Base-by-base conservation (phyloP, 805 yeast species). In the Barnettozyma pratensis region DNA sequence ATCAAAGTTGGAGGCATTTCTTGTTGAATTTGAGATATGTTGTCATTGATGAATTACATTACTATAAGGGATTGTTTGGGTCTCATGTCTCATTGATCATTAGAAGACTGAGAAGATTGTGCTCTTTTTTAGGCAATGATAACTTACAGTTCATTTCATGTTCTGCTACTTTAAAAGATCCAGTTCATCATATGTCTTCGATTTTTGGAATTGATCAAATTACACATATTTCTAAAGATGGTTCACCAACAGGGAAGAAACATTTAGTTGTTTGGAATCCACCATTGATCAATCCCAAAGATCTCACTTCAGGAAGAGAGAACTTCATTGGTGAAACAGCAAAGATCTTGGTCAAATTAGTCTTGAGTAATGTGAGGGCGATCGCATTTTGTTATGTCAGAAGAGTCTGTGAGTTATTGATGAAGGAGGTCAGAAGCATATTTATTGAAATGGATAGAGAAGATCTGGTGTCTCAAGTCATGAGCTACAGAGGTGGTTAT, bases 401-500 rank as follows among this genome's bases (percentile, higher is more conserved):
- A 46, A 76, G 81, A 48, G 85, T 85, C 4, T 92, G 97, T 65
- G 99, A 94, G 65, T 68, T 87, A 27, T 60, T 94, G 41, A 87
- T 92, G 86, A 86, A 88, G 54, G 92, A 88, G 47, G 85, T 91
- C 0, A 67, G 96, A 45, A 71, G 69, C n/a, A 64, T 73, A 14
- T 69, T 83, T 34, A 67, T 72, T 35, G 73, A 71, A 29, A 57
- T 70, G 41, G 74, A 75, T 32, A 71, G 71, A 54, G 58, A 71
- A 10, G 76, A 77, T 32, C 58, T 80, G 43, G 60, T 73, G 4
- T 69, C 78, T n/a, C 85, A 83, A 49, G 84, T 91, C 4, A 87
- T 89, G 95, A 81, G 96, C 45, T 94, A 94, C 58, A 72, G 99
- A 54, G 99, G 98, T 36, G 99, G 99, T 1, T 94, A 94, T 61